These are phyloP conservation scores for Neofusicoccum cordaticola DNA, from an alignment of 2,329 filamentous ascomycete species.

Conservation along the genomic window DNA sequence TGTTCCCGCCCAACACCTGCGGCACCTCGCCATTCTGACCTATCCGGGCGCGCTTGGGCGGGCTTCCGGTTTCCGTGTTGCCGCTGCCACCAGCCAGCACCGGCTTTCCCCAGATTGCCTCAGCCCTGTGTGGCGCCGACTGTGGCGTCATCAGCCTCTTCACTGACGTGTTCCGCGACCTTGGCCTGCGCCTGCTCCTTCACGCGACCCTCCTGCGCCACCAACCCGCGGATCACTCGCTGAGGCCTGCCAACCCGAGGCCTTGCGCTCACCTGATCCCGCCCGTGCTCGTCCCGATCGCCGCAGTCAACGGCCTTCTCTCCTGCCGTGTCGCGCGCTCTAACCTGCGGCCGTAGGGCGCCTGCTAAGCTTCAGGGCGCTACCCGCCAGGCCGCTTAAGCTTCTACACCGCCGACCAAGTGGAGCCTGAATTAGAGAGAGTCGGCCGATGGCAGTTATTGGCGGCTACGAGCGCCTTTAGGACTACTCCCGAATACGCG, in stretches of 20 bases:
- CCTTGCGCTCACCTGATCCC: background rate
- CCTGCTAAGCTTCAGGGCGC: too few species aligned
- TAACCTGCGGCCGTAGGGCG: too few species aligned
- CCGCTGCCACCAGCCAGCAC: background rate
- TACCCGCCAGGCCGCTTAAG: too few species aligned
- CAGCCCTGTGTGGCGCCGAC: conserved; percentile 9
- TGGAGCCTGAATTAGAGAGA: too few species aligned
- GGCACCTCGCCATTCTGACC: background rate
- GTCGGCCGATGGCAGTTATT: too few species aligned
- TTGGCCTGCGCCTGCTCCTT: background rate
- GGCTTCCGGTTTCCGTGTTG: background rate
- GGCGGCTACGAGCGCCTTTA: too few species aligned
- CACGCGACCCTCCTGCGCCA: background rate
- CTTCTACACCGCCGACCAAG: too few species aligned
- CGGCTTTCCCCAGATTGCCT: background rate
- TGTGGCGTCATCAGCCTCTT: background rate
- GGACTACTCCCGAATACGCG: too few species aligned
- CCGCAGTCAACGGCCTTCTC: background rate
- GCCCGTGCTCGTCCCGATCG: background rate
- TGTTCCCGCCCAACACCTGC: background rate
- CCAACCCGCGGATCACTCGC: background rate
- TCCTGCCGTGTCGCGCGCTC: background rate
- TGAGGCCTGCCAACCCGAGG: background rate
- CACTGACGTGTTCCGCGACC: background rate
- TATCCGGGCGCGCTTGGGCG: background rate